Percentiles rank a stretch among this genome's conserved stretches.
phyloP scores from a whole-genome alignment of 305 asterid genomes.

The Salvia sclarea region DNA sequence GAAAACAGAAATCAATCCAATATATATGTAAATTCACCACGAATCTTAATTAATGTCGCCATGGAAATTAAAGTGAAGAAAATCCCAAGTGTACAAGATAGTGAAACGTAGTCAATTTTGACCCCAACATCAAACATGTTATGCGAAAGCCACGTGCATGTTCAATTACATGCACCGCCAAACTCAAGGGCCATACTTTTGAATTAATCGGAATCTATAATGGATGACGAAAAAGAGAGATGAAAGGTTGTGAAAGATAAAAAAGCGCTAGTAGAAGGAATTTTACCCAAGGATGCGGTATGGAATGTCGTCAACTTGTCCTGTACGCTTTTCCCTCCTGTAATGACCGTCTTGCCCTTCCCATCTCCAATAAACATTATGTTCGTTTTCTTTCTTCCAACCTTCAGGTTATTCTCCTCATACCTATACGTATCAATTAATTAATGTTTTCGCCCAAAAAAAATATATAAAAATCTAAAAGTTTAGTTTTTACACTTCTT shows the following conservation, averaged over 20 bases:
- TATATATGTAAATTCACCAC: too few species aligned
- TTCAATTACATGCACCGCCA: conserved; percentile 19
- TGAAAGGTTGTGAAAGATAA: too few species aligned
- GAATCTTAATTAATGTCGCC: too few species aligned
- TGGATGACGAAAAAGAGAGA: not conserved
- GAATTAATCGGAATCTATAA: not conserved
- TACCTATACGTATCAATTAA: conserved; percentile 51
- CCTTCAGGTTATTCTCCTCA: conserved; percentile 69
- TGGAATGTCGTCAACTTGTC: conserved; percentile 80
- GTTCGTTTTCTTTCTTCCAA: conserved; percentile 87
- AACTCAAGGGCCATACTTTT: conserved; percentile 24
- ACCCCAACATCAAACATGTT: not conserved
- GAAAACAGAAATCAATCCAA: too few species aligned
- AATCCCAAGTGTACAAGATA: too few species aligned
- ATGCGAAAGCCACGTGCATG: conserved; percentile 34
- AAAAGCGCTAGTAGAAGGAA: not conserved
- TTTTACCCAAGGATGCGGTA: conserved; percentile 88
- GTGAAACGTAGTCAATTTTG: too few species aligned
- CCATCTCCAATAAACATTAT: conserved; percentile 95
- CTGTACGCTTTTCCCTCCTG: conserved; percentile 69
- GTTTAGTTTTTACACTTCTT: not conserved
- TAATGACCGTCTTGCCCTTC: conserved; percentile 82
- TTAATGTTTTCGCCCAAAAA: too few species aligned
- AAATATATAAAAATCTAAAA: not conserved
- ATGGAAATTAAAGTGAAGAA: too few species aligned